Evolutionary conservation across 257 asterid species (phyloP).

Genomic region (Paraleonurus japonicus): DNA sequence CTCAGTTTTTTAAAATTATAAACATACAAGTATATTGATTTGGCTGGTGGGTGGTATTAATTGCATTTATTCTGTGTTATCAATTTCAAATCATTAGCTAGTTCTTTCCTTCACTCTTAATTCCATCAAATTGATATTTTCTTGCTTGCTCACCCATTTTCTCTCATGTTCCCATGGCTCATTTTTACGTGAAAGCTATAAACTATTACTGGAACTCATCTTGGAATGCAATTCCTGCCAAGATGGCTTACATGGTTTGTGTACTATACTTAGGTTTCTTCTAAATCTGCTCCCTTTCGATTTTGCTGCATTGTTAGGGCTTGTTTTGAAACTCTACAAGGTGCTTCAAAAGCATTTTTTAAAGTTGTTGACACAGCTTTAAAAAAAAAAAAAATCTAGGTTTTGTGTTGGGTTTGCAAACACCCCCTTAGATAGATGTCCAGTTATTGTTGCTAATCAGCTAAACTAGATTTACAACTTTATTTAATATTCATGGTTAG

Average conservation of each 20-base stretch:
- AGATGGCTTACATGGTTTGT: background rate
- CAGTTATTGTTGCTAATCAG: background rate
- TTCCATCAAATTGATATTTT: background rate
- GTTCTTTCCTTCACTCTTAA: slow-evolving; percentile 5
- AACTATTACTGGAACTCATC: background rate
- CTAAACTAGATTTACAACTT: background rate
- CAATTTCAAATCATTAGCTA: background rate
- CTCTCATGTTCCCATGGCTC: background rate
- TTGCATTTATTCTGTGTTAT: background rate
- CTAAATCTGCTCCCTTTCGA: background rate
- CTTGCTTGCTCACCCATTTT: background rate
- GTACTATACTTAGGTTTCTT: background rate
- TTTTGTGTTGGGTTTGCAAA: too few species aligned
- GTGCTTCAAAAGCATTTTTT: too few species aligned
- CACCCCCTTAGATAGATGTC: too few species aligned
- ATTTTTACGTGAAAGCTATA: background rate
- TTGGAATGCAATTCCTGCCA: background rate
- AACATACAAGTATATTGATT: background rate
- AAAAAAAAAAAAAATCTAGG: too few species aligned
- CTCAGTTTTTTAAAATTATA: too few species aligned
- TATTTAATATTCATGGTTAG: background rate
- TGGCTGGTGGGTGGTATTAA: background rate
- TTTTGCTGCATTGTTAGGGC: background rate
- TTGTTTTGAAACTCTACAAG: too few species aligned
- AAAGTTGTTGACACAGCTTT: too few species aligned